Evolutionary conservation across 2,329 filamentous ascomycete species (phyloP), one percentile per base, ranked within the genome.

Genomic region (Aspergillus ochraceus): DNA sequence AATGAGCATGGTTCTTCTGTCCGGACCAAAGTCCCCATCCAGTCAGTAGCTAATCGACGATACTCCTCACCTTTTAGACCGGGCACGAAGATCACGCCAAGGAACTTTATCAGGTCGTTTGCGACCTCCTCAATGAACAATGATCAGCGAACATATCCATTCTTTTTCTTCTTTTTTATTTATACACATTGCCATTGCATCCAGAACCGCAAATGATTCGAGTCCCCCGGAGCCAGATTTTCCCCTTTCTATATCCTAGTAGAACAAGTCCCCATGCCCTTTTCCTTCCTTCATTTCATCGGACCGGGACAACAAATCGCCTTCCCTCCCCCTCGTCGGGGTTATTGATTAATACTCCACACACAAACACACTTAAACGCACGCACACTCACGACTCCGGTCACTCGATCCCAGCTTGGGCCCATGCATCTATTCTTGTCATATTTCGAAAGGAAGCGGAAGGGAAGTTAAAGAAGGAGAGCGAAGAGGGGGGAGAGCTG

Each of bases 21-120:
- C 20, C 29, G 9, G 39, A 53, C 1, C 39, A 22, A 24, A 32
- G 26, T 8, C 6, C 6, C 26, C 26, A 29, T 9, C 26, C 26
- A 19, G 17, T n/a, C 14, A 12, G 14, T 24, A 12, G 20, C 32
- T 39, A 20, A 52, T 20, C 24, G 22, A 29, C 24, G 20, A 6
- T 5, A 5, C 47, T n/a, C 36, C 47, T 47, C 4, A n/a, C 26
- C 26, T 11, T 52, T 19, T 58, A 78, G 76, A 72, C 71, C 52
- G 71, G 69, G 73, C 81, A 74, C 72, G 74, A 79, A 68, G 75
- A 80, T 39, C 73, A 75, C 49, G 76, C 81, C 20, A 75, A 77
- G 53, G 80, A 82, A 59, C 74, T 84, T 20, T 82, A 80, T 65
- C 71, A 76, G 32, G 74, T 76, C 56, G 76, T 83, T 58, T 64